Conservation (phyloP, 495 filamentous ascomycete species). For the Penicillium ucsense region DNA sequence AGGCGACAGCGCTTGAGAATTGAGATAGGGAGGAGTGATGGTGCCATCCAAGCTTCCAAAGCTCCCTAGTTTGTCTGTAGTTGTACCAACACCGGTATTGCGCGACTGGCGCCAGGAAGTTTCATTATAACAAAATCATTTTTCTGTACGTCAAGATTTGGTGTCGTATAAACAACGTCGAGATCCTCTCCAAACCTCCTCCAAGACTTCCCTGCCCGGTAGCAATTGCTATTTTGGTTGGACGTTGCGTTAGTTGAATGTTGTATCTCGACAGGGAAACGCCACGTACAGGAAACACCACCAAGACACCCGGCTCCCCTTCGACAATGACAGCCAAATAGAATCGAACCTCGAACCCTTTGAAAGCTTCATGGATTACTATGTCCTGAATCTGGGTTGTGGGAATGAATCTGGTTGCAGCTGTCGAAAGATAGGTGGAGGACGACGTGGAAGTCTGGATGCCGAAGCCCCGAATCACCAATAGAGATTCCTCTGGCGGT, state of each 20-base stretch:
- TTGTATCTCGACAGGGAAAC: background rate
- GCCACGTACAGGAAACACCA: conserved; percentile 72
- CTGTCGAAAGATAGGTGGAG: conserved; percentile 49
- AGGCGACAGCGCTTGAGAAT: conserved; percentile 1
- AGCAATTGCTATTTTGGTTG: conserved; percentile 46
- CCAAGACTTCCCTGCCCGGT: conserved; percentile 59
- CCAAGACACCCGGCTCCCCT: conserved; percentile 77
- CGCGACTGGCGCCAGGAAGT: background rate
- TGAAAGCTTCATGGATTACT: conserved; percentile 91
- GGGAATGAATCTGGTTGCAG: conserved; percentile 83
- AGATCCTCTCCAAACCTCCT: conserved; percentile 76
- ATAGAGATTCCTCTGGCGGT: conserved; percentile 64
- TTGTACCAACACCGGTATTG: too few relatives aligned
- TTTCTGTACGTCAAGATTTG: conserved; percentile 26
- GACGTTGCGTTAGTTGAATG: conserved; percentile 2
- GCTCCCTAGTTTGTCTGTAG: too few relatives aligned
- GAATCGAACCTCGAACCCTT: conserved; percentile 82
- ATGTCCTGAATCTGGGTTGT: conserved; percentile 86
- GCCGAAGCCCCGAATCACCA: conserved; percentile 81
- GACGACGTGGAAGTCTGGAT: conserved; percentile 76
- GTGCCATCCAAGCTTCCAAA: too few relatives aligned
- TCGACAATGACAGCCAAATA: conserved; percentile 88
- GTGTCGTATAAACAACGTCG: conserved; percentile 68
- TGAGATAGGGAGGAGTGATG: too few relatives aligned
- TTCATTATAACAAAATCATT: background rate